A percentile compares a stretch with the other conserved stretches of the same genome.
Conservation (phyloP, 176 grass and related monocot species). For the Phragmites australis region DNA sequence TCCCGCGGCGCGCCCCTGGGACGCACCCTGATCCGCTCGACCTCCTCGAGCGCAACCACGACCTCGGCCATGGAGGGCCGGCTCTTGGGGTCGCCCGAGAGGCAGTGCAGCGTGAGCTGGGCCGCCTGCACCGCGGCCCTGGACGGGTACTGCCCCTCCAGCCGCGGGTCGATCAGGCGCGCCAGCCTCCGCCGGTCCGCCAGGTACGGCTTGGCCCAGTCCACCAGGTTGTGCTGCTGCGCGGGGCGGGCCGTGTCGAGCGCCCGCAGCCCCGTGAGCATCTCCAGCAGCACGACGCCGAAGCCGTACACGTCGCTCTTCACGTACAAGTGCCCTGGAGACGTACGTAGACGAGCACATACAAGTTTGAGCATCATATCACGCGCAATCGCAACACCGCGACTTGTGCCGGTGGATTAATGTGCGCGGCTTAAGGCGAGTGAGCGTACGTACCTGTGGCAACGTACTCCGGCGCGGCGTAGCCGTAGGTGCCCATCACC, state of each 20-base stretch:
- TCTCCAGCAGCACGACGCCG: slow-evolving; percentile 79
- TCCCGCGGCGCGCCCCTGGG: slow-evolving; percentile 17
- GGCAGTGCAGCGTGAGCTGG: slow-evolving; percentile 59
- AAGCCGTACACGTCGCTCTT: slow-evolving; percentile 87
- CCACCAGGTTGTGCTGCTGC: slow-evolving; percentile 60
- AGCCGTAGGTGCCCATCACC: slow-evolving; percentile 85
- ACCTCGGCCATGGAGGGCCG: slow-evolving; percentile 75
- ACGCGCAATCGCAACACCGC: background rate
- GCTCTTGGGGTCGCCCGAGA: slow-evolving; percentile 56
- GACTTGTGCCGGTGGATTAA: background rate
- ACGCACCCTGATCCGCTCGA: slow-evolving; percentile 36
- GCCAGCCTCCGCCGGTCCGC: slow-evolving; percentile 49
- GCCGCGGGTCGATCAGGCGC: slow-evolving; percentile 64
- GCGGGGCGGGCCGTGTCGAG: slow-evolving; percentile 60
- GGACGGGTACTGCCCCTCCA: slow-evolving; percentile 62
- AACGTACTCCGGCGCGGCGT: slow-evolving; percentile 89
- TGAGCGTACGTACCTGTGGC: slow-evolving; percentile 32
- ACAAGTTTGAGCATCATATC: background rate
- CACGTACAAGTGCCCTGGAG: slow-evolving; percentile 73
- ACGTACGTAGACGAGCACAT: background rate
- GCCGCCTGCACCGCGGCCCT: slow-evolving; percentile 53
- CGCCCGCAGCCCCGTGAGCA: slow-evolving; percentile 63
- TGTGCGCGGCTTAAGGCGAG: background rate
- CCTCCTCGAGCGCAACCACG: slow-evolving; percentile 50
- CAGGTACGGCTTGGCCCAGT: slow-evolving; percentile 64